phyloP scores from a whole-genome alignment of 768 basidiomycete genomes.

The Suillus decipiens region DNA sequence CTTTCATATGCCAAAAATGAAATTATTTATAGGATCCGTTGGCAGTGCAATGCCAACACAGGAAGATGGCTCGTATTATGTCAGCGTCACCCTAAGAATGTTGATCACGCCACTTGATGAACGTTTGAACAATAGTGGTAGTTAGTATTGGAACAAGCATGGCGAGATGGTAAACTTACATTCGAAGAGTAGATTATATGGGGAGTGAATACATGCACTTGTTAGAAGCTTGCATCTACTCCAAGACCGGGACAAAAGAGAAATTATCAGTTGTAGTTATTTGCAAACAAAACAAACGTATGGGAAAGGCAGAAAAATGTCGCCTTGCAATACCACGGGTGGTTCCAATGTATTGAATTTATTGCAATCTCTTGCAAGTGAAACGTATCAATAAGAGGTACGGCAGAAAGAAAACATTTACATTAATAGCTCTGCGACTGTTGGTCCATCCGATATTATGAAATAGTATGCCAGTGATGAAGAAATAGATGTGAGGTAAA shows the following conservation, averaged over 20 bases:
- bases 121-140: background rate
- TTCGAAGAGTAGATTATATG: background rate
- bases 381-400: background rate
- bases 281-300: background rate
- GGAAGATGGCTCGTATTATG: background rate
- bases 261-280: background rate
- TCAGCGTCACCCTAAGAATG: too few relatives aligned
- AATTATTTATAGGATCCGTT: background rate
- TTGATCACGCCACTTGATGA: too few relatives aligned
- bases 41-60: background rate
- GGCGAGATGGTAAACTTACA: background rate
- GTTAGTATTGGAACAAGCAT: background rate
- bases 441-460: background rate
- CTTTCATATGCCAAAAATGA: background rate
- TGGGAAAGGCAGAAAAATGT: too few relatives aligned
- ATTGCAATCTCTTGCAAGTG: background rate
- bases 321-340: background rate
- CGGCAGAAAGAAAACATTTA: background rate
- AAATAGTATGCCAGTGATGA: background rate
- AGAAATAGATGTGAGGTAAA: background rate
- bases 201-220: background rate
- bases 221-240: background rate
- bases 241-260: background rate
- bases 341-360: background rate
- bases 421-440: background rate